A percentile compares a stretch with the other conserved stretches of the same genome.
These are phyloP conservation scores for Calonectria naviculata DNA, from an alignment of 2,329 filamentous ascomycete species.

Conservation along the genomic window DNA sequence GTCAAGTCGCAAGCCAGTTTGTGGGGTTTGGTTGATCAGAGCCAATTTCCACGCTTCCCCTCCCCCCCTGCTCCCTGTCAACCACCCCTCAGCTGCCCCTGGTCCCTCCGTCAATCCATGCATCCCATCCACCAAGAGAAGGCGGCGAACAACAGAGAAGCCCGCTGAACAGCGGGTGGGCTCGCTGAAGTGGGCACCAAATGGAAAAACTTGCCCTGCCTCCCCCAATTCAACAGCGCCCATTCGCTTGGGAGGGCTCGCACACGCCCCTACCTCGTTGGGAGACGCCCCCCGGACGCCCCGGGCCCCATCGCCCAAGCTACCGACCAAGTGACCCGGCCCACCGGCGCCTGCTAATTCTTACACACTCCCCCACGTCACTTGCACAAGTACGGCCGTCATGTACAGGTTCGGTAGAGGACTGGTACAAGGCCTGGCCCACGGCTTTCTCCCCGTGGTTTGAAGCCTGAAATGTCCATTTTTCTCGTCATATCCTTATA, in stretches of 20 bases:
- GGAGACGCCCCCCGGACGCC: slow-evolving; percentile 8
- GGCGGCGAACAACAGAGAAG: neutral
- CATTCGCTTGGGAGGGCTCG: neutral
- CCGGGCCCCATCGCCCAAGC: neutral
- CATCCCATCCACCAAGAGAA: neutral
- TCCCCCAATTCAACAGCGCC: slow-evolving; percentile 15
- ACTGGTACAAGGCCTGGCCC: slow-evolving; percentile 13
- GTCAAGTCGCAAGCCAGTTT: slow-evolving; percentile 15
- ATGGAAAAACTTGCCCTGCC: slow-evolving; percentile 15
- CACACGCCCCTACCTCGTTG: slow-evolving; percentile 6
- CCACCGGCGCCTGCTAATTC: slow-evolving; percentile 24
- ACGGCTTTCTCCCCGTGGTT: slow-evolving; percentile 42
- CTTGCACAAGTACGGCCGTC: slow-evolving; percentile 16
- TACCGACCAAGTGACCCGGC: slow-evolving; percentile 24
- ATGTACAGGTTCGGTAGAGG: slow-evolving; percentile 8
- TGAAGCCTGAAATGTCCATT: slow-evolving; percentile 39
- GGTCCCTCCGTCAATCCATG: slow-evolving; percentile 7
- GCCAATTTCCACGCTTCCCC: neutral
- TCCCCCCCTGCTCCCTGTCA: neutral
- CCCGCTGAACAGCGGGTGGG: neutral
- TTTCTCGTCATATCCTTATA: slow-evolving; percentile 40
- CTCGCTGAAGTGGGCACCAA: slow-evolving; percentile 11
- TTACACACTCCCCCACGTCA: slow-evolving; percentile 28
- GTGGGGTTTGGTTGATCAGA: slow-evolving; percentile 16
- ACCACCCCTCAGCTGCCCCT: neutral